phyloP scores from a whole-genome alignment of 768 basidiomycete species.

The Steccherinum ochraceum region DNA sequence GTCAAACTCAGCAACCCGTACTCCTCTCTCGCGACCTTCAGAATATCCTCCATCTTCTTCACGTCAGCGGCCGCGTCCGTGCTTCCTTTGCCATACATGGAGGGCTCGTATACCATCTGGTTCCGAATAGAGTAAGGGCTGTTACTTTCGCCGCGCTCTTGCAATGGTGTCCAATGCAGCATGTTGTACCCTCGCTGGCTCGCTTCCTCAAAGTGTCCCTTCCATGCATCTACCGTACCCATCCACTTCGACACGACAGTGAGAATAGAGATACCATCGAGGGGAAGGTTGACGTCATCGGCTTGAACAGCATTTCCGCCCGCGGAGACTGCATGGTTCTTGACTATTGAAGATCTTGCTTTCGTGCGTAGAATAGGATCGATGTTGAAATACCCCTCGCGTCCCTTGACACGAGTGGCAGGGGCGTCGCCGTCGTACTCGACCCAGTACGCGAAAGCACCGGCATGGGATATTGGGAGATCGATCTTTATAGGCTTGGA shows the following conservation, averaged over 20 bases:
- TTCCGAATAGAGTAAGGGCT: slow-evolving; percentile 93
- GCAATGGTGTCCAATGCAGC: slow-evolving; percentile 95
- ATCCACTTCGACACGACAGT: slow-evolving; percentile 98
- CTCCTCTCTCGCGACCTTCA: slow-evolving; percentile 71
- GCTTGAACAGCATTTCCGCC: slow-evolving; percentile 47
- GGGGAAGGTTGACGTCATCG: slow-evolving; percentile 60
- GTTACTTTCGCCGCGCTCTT: slow-evolving; percentile 82
- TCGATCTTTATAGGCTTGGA: slow-evolving; percentile 91
- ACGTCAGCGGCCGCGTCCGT: slow-evolving; percentile 44
- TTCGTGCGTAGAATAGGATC: slow-evolving; percentile 82
- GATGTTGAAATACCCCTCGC: slow-evolving; percentile 93
- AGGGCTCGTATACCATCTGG: slow-evolving; percentile 78
- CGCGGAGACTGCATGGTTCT: slow-evolving; percentile 38
- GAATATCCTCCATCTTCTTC: slow-evolving; percentile 51
- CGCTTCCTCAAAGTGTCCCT: slow-evolving; percentile 73
- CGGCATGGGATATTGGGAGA: slow-evolving; percentile 93
- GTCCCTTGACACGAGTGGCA: slow-evolving; percentile 66
- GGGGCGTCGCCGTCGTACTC: slow-evolving; percentile 70
- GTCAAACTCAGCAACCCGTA: slow-evolving; percentile 87
- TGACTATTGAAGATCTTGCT: slow-evolving; percentile 69
- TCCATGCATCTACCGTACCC: slow-evolving; percentile 79
- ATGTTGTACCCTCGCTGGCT: slow-evolving; percentile 93
- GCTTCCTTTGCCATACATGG: slow-evolving; percentile 44
- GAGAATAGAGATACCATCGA: slow-evolving; percentile 84
- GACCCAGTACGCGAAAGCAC: slow-evolving; percentile 92